Evolutionary conservation across 176 grass and related monocot species (phyloP).

Genomic region (Lolium perenne): DNA sequence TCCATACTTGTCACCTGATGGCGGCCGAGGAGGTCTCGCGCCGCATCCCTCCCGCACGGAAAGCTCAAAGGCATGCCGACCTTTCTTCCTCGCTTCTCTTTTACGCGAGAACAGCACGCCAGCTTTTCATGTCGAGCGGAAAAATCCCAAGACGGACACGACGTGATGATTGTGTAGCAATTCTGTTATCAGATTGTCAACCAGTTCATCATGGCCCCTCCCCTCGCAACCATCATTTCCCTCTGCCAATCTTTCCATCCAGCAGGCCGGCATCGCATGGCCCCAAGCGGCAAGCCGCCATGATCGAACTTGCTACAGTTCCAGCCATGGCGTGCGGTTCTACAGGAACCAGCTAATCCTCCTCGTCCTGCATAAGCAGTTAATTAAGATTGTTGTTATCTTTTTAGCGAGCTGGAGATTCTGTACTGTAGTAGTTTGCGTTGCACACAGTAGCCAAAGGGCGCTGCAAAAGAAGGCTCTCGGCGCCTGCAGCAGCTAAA

Average conservation of each 20-base stretch:
- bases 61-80: neutral
- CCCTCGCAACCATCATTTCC: slow-evolving; percentile 15
- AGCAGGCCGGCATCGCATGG: slow-evolving; percentile 34
- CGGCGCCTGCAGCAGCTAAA: slow-evolving; percentile 6
- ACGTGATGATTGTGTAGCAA: slow-evolving; percentile 36
- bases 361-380: neutral
- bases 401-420: neutral
- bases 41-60: neutral
- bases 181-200: slow-evolving; percentile 38
- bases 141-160: neutral
- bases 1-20: neutral
- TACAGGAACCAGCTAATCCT: neutral
- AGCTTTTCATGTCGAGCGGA: neutral
- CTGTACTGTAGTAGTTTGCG: too few relatives aligned
- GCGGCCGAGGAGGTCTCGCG: neutral
- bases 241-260: slow-evolving; percentile 33
- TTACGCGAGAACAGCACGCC: neutral
- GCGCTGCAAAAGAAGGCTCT: slow-evolving; percentile 10
- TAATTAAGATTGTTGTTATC: neutral
- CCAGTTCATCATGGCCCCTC: slow-evolving; percentile 17
- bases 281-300: neutral
- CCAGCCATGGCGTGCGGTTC: neutral
- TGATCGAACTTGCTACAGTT: neutral
- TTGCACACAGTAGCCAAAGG: neutral
- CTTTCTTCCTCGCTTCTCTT: neutral